Conservation (phyloP, 1,284 basidiomycete genomes). For the Sanghuangporus weigelae region DNA sequence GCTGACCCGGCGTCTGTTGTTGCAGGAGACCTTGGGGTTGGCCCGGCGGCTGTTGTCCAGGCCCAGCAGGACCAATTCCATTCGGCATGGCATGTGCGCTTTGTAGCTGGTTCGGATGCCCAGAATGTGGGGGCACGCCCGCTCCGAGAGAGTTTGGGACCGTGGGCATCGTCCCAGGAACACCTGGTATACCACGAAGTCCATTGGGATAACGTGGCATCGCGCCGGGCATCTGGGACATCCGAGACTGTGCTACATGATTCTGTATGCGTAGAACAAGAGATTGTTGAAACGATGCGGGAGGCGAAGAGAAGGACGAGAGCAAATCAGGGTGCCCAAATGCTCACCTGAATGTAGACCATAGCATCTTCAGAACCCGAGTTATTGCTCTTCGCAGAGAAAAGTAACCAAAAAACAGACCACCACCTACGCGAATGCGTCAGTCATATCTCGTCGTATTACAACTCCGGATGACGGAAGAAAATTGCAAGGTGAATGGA, state of each 20-base stretch:
- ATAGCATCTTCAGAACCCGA: constrained; percentile 61
- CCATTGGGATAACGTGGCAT: constrained; percentile 22
- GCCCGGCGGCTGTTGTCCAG: constrained; percentile 1
- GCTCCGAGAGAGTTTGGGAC: neutral
- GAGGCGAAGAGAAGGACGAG: constrained; percentile 13
- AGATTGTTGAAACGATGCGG: constrained; percentile 13
- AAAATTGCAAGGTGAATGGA: constrained; percentile 21
- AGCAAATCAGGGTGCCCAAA: constrained; percentile 17
- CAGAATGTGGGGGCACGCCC: constrained; percentile 20
- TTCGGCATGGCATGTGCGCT: constrained; percentile 27
- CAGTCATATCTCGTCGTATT: neutral
- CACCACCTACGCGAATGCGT: constrained; percentile 55
- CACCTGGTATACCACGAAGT: constrained; percentile 16
- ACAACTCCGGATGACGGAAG: neutral
- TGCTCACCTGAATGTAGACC: constrained; percentile 59
- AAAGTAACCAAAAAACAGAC: constrained; percentile 82
- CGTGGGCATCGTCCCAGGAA: constrained; percentile 3
- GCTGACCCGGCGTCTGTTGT: constrained; percentile 7
- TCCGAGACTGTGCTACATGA: constrained; percentile 20
- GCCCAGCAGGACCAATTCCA: constrained; percentile 22
- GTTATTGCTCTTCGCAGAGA: constrained; percentile 67
- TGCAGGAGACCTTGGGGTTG: constrained; percentile 7
- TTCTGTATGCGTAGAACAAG: constrained; percentile 35
- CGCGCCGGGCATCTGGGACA: constrained; percentile 26
- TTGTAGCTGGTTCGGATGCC: constrained; percentile 16